A percentile compares a stretch with the other conserved stretches of the same genome.
phyloP scores from a whole-genome alignment of 2,329 filamentous ascomycete genomes.

The Sporothrix curviconia region DNA sequence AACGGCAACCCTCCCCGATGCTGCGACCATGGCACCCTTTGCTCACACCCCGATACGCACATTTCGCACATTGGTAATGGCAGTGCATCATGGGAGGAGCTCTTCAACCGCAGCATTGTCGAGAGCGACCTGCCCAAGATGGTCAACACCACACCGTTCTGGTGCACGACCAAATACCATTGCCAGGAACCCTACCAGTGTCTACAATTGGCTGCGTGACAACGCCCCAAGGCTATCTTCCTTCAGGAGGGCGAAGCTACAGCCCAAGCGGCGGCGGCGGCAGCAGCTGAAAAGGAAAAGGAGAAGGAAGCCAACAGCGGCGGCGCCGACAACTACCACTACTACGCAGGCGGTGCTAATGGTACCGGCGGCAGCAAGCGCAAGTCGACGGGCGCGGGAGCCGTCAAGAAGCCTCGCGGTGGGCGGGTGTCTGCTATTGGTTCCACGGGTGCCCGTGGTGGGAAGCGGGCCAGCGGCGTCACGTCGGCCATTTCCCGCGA shows the following conservation, averaged over 20 bases:
- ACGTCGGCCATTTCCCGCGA: slow-evolving; percentile 34
- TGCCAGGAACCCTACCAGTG: slow-evolving; percentile 76
- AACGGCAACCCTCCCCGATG: slow-evolving; percentile 23
- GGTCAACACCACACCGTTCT: slow-evolving; percentile 1
- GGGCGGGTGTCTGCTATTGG: too few species aligned
- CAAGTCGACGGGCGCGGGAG: too few species aligned
- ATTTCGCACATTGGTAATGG: slow-evolving; percentile 10
- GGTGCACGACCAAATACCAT: slow-evolving; percentile 41
- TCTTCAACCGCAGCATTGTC: slow-evolving; percentile 29
- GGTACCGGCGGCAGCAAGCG: slow-evolving; percentile 11
- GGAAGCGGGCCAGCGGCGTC: slow-evolving; percentile 21
- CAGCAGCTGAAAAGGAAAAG: slow-evolving; percentile 24
- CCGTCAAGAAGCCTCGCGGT: too few species aligned
- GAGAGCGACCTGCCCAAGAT: slow-evolving; percentile 26
- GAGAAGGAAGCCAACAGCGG: slow-evolving; percentile 33
- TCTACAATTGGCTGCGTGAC: slow-evolving; percentile 91
- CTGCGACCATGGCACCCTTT: slow-evolving; percentile 46
- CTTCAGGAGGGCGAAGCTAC: slow-evolving; percentile 63
- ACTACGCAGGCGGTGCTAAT: slow-evolving; percentile 17
- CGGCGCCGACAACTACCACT: slow-evolving; percentile 23
- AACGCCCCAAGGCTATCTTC: slow-evolving; percentile 74
- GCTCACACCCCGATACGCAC: slow-evolving; percentile 28
- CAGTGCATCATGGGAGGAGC: slow-evolving; percentile 28
- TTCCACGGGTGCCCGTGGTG: too few species aligned
- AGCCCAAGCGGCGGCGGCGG: slow-evolving; percentile 14